Evolutionary conservation across 371 early-diverging fungal genomes (phyloP), one percentile per base, ranked within the genome.

Genomic region (Haplosporangium sp.): DNA sequence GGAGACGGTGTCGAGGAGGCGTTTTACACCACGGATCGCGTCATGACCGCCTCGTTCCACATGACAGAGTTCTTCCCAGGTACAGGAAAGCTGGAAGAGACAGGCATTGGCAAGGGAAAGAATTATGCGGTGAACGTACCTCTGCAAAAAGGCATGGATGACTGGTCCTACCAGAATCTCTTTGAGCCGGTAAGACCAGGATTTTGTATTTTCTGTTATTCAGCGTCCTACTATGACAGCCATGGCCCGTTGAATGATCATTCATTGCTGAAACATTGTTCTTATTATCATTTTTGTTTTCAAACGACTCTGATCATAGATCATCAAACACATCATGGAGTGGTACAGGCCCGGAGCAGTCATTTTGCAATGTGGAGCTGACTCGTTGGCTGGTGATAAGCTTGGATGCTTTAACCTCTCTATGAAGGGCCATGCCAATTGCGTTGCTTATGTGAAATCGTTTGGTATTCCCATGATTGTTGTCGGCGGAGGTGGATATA

Each of bases 1-100:
- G 99, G 99, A 18, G 99, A 99, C 80, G 99, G 99, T 52, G 99
- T 99, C 37, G 95, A 98, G 80, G 99, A 99, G 81, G 99, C 99
- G 1, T 99, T 99, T 84, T 99, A 98, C 82, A 94, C 95, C 12
- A 97, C 99, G 13, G 99, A 99, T 80, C 91, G 99, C 60, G 99
- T 99, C 48, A 97, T 99, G 98, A 98, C 99, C 0, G 94, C 95
- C 4, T 95, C 95, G 16, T 99, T 99, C 82, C 99, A 99, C 85
- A 99, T 99, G 85, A 98, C 99, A 48, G 95, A 98, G 67, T 99
- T 93, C 80, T 99, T 99, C 73, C 99, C 99, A 1, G 99, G 99
- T 11, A 99, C 99, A 8, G 94, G 98, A 36, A 93, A 95, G 69
- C 80, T 96, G 59, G 62, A 90, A 77, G 99, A 98, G 82, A 86